Evolutionary conservation across 2,329 filamentous ascomycete genomes (phyloP).

Genomic region (Helotiales sp.): DNA sequence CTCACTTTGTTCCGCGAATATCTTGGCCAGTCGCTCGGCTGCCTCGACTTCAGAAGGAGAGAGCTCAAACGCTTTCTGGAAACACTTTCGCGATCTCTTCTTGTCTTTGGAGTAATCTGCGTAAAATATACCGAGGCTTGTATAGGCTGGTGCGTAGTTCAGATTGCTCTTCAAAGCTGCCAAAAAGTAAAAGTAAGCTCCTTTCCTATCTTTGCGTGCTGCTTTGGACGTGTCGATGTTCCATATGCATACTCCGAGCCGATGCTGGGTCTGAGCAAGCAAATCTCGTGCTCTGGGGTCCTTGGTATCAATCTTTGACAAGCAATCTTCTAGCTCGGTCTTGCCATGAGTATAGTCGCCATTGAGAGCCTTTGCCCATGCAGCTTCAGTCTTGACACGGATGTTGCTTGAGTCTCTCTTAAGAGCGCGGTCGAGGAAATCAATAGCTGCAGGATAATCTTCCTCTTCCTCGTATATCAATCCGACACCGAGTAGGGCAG

Average conservation of each 20-base stretch:
- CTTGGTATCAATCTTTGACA: slow-evolving; percentile 64
- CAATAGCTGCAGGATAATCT: slow-evolving; percentile 78
- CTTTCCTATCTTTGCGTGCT: slow-evolving; percentile 76
- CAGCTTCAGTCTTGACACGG: slow-evolving; percentile 80
- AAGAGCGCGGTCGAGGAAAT: slow-evolving; percentile 77
- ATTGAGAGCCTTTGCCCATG: slow-evolving; percentile 86
- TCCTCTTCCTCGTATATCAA: slow-evolving; percentile 92
- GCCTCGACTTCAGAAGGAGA: slow-evolving; percentile 84
- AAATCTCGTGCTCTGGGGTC: slow-evolving; percentile 65
- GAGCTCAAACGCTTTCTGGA: slow-evolving; percentile 93
- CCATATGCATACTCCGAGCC: slow-evolving; percentile 86
- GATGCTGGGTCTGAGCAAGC: slow-evolving; percentile 82
- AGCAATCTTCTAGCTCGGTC: slow-evolving; percentile 67
- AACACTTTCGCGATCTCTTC: slow-evolving; percentile 84
- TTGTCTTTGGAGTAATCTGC: slow-evolving; percentile 87
- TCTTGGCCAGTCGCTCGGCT: slow-evolving; percentile 80
- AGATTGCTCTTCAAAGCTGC: slow-evolving; percentile 82
- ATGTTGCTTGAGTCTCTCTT: slow-evolving; percentile 72
- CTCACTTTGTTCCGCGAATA: slow-evolving; percentile 86
- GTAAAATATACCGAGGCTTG: slow-evolving; percentile 86
- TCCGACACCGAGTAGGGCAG: slow-evolving; percentile 85
- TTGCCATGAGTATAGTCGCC: slow-evolving; percentile 71
- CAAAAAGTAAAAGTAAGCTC: slow-evolving; percentile 82
- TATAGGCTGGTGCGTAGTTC: slow-evolving; percentile 88
- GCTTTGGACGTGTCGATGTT: slow-evolving; percentile 72